Evolutionary conservation across 1,139 yeast species (phyloP), one percentile per base, ranked within the genome.

Genomic region (Scheffersomyces quercinus): DNA sequence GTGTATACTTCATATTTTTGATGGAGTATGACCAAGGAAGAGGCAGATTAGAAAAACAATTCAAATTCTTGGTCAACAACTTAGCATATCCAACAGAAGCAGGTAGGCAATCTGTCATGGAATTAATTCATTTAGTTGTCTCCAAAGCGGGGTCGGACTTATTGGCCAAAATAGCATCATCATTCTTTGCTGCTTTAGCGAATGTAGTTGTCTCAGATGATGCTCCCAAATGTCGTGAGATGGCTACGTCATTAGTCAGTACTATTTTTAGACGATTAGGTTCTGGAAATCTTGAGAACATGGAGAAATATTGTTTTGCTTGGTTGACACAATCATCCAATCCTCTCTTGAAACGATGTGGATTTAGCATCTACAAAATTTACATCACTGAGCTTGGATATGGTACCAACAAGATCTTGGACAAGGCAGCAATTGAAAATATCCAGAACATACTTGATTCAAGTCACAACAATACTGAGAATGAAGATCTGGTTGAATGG

Each of bases 1-100:
- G 88, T 51, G 83, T 88, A 1, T 95, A 83, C 62, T 87, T 83
- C 63, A 93, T 85, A 58, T 95, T 93, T 56, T 68, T 93, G 56
- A 87, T 91, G 85, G 97, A 90, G 56, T 93, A 88, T 58, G 98
- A 96, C 55, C 98, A 93, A 67, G 91, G 98, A 29, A 79, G 84
- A 57, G 91, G 95, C 5, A 81, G 90, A 52, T 66, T 93, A 42
- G 95, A 88, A 52, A 88, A 85, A 55, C 96, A 88, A 55, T 83
- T 91, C 65, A 83, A 85, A 51, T 84, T 85, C 58, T 73, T 93
- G 64, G 86, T 91, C n/a, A 82, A 81, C 50, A 93, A 95, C 60
- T 70, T 95, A 57, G 77, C 83, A 26, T 95, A 95, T 60, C 93
- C 96, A 11, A 84, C 96, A 4, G 85, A 85, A 48, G 79, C 82